Conservation (phyloP, 2,329 filamentous ascomycete species). For the Teratosphaeria epicoccoides region DNA sequence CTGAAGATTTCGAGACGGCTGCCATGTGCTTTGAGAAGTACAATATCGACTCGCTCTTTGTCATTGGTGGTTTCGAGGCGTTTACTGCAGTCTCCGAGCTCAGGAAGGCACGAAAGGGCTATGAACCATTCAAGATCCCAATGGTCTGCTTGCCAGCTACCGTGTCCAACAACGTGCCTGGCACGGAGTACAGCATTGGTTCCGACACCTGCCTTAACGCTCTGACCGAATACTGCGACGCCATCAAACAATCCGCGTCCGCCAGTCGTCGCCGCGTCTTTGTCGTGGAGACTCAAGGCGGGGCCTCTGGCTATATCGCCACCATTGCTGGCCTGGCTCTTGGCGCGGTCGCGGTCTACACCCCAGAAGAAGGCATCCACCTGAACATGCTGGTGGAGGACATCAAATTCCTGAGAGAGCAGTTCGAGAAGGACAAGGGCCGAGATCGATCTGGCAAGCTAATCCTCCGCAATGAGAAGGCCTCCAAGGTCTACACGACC, state of each 20-base stretch:
- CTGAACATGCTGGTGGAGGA: slow-evolving; percentile 87
- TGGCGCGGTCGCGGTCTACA: slow-evolving; percentile 87
- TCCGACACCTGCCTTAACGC: slow-evolving; percentile 96
- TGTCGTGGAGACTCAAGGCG: slow-evolving; percentile 95
- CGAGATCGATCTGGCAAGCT: slow-evolving; percentile 84
- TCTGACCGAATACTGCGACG: slow-evolving; percentile 88
- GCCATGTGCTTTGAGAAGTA: slow-evolving; percentile 76
- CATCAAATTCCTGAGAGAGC: slow-evolving; percentile 76
- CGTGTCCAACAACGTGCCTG: slow-evolving; percentile 96
- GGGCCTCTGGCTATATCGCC: slow-evolving; percentile 85
- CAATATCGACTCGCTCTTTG: slow-evolving; percentile 81
- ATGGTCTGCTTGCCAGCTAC: slow-evolving; percentile 90
- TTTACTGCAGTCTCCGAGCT: slow-evolving; percentile 87
- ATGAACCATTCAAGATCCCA: slow-evolving; percentile 81
- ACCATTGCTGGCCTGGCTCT: slow-evolving; percentile 85
- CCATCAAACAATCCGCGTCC: slow-evolving; percentile 92
- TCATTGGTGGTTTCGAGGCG: slow-evolving; percentile 86
- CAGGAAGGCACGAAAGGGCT: slow-evolving; percentile 65
- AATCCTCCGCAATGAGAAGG: slow-evolving; percentile 93
- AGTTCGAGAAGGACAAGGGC: slow-evolving; percentile 76
- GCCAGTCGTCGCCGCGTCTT: slow-evolving; percentile 89
- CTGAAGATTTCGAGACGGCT: slow-evolving; percentile 73
- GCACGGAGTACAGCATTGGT: slow-evolving; percentile 92
- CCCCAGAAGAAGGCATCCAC: slow-evolving; percentile 88
- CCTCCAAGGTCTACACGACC: slow-evolving; percentile 79